Base-by-base conservation (phyloP, 2,329 filamentous ascomycete species). In the Fusarium azukiicola region DNA sequence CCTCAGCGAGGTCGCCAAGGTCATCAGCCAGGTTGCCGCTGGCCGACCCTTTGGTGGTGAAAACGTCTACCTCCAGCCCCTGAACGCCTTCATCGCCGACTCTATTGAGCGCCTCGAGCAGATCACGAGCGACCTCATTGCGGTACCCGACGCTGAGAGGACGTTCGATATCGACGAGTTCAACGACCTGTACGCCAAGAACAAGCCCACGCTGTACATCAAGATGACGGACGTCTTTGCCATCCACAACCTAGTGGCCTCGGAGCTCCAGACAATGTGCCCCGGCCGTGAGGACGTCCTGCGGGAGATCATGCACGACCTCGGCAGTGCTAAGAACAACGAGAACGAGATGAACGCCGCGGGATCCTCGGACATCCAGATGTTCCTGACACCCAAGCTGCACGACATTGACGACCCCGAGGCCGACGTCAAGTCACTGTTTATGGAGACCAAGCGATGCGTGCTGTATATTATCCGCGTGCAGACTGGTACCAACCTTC, bases 161-260 rank as follows among this genome's bases (percentile, higher is more conserved):
- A 98, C 98, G 36, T 99, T 99, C 84, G 97, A 99, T 86, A 99
- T 99, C 85, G 98, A 99, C 85, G 98, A 99, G 86, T 99, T 98
- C 92, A 99, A 99, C 85, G 98, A 99, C 84, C 92, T 99, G 11
- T 99, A 99, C 85, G 96, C 97, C 72, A 97, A 98, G 86, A 98
- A 97, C 79, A 98, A 98, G 87, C 98, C 98, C 11, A 99, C 97
- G 0, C 91, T 99, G n/a, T 99, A 99, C 89, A 98, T 99, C 90
- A 99, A 99, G 89, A 97, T 99, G 93, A 93, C 96, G 21, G 98
- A 99, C 86, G 97, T 99, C 73, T 99, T 99, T 86, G 96, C 97
- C 66, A 97, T 99, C 74, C 98, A 99, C 88, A 96, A 95, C 78
- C 92, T 99, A 32, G 93, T 99, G 71, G 95, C 96, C 6, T 91